Base-by-base conservation (phyloP, 768 basidiomycete genomes). In the Dictyophora rubrovolvata region DNA sequence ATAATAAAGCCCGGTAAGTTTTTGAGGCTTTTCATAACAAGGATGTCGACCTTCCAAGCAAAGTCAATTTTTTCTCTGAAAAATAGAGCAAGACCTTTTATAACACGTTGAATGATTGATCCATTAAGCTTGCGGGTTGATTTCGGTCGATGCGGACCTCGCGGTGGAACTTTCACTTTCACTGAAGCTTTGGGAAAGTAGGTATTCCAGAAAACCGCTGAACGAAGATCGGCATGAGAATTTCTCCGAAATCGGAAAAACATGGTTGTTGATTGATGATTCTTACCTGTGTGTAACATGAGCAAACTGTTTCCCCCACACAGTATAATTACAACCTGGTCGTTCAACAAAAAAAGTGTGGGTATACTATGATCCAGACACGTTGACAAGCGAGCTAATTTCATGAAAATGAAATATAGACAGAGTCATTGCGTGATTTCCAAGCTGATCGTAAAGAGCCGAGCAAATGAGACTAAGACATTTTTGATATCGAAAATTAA, bases 41-140 rank as follows among this genome's bases (percentile, higher is more conserved):
- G 75, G 35, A 91, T 85, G 52, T 28, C 28, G 28, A 28, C 28
- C 2, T 7, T 28, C 28, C 28, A 28, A 28, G 28, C 28, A 7
- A 28, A 28, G 28, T 28, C 28, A 28, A 28, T 2, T 28, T 28
- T 28, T 28, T 28, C 7, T 28, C 7, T 28, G 7, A 28, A 2
- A 28, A 28, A 28, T 28, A 28, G 7, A 28, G 28, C 28, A 28
- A 28, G 7, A 28, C 28, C 28, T 28, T 28, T 28, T 28, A 28
- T 28, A 28, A 7, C 28, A 28, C 28, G 28, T 28, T 28, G 28
- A 28, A 3, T 28, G 28, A 28, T 42, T 42, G 42, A 42, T 5
- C 42, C 42, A 14, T 42, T 14, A 42, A 42, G 10, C 42, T n/a
- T 42, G n/a, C 42, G 42, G 42, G 42, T 42, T 42, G 42, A 14